Evolutionary conservation across 1,284 basidiomycete genomes (phyloP).

Genomic region (Inonotus hispidus): DNA sequence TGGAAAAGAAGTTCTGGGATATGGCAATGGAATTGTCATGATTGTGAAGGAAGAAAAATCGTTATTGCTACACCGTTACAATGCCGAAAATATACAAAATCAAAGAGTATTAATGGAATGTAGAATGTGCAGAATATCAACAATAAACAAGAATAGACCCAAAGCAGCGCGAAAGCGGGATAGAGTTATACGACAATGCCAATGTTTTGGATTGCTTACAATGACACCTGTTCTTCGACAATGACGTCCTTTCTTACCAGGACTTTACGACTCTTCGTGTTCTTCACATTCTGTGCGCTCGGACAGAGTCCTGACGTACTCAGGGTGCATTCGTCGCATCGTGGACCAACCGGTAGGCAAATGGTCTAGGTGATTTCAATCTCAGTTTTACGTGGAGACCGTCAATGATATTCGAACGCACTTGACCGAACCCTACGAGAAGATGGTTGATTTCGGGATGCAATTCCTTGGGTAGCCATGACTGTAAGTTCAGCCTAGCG

Average conservation of each 20-base stretch:
- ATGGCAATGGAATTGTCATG: constrained; percentile 53
- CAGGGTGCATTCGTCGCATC: constrained; percentile 75
- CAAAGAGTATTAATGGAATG: background rate
- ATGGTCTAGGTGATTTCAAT: constrained; percentile 45
- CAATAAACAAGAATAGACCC: background rate
- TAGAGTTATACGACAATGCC: background rate
- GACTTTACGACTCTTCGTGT: constrained; percentile 23
- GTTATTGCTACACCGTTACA: background rate
- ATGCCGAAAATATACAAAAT: background rate
- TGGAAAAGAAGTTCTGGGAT: constrained; percentile 92
- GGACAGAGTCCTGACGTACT: constrained; percentile 51
- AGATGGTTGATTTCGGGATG: constrained; percentile 83
- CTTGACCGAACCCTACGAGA: constrained; percentile 93
- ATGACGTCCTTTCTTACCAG: constrained; percentile 5
- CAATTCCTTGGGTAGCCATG: constrained; percentile 81
- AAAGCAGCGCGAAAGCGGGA: background rate
- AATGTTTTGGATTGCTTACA: background rate
- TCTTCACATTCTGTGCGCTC: constrained; percentile 40
- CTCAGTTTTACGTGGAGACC: background rate
- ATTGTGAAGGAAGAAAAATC: no score
- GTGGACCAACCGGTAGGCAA: constrained; percentile 78
- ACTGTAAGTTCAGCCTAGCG: constrained; percentile 76
- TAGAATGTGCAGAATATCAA: background rate
- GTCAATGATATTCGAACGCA: constrained; percentile 25
- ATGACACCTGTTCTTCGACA: background rate